phyloP scores from a whole-genome alignment of 2,329 filamentous ascomycete genomes.

The Coniella lustricola region DNA sequence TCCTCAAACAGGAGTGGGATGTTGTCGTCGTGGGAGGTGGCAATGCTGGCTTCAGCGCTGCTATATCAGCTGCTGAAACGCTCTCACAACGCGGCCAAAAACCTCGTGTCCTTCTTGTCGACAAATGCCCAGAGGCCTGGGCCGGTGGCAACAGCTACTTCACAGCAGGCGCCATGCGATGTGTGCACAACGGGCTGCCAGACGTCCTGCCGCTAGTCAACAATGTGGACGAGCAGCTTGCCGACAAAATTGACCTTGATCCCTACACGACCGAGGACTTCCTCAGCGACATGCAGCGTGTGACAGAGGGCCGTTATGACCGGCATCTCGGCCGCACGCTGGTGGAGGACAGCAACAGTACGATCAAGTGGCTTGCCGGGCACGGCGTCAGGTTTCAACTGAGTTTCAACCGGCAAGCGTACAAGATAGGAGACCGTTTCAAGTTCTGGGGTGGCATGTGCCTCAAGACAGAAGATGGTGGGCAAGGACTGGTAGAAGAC shows the following conservation, averaged over 20 bases:
- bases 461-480: slow-evolving; percentile 52
- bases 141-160: slow-evolving; percentile 59
- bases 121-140: slow-evolving; percentile 52
- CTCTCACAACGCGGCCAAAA: slow-evolving; percentile 24
- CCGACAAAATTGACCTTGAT: slow-evolving; percentile 47
- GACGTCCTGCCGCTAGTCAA: slow-evolving; percentile 57
- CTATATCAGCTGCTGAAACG: slow-evolving; percentile 45
- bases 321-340: slow-evolving; percentile 39
- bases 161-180: slow-evolving; percentile 58
- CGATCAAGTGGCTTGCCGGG: slow-evolving; percentile 48
- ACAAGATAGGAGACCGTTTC: slow-evolving; percentile 50
- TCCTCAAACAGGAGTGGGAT: slow-evolving; percentile 23
- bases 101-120: slow-evolving; percentile 44
- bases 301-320: slow-evolving; percentile 50
- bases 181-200: slow-evolving; percentile 43
- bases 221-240: slow-evolving; percentile 42
- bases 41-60: slow-evolving; percentile 58
- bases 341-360: slow-evolving; percentile 41
- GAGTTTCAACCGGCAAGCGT: slow-evolving; percentile 60
- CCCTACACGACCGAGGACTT: slow-evolving; percentile 52
- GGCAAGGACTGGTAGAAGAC: slow-evolving; percentile 50
- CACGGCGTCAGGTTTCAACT: slow-evolving; percentile 53
- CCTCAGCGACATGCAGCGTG: slow-evolving; percentile 44
- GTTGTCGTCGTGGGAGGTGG: slow-evolving; percentile 54
- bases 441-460: slow-evolving; percentile 62